Conservation (phyloP, 352 stramenopile genomes). For the Phytophthora quininea region DNA sequence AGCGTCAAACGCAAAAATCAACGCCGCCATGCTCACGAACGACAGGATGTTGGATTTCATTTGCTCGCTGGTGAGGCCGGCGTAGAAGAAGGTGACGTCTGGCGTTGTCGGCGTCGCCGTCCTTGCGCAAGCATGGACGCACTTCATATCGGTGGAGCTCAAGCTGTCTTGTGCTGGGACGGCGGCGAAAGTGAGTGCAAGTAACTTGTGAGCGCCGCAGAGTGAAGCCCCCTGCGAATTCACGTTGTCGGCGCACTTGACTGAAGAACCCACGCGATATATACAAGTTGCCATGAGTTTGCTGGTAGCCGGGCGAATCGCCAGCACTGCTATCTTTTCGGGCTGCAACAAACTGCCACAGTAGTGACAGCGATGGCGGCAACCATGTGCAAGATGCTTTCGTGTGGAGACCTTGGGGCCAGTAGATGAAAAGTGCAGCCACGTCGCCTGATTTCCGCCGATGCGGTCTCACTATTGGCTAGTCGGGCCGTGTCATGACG, state of each 20-base stretch:
- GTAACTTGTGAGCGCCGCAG: too few relatives aligned
- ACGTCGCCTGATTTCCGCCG: too few relatives aligned
- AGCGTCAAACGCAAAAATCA: constrained; percentile 86
- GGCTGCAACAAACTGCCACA: too few relatives aligned
- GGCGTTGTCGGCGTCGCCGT: constrained; percentile 54
- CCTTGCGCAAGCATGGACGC: too few relatives aligned
- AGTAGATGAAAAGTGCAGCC: not conserved
- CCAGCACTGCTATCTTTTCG: not conserved
- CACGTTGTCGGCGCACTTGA: not conserved
- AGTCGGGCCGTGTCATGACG: not conserved
- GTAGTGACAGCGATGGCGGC: too few relatives aligned
- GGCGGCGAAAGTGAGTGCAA: constrained; percentile 28
- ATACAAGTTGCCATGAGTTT: not conserved
- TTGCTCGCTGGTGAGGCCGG: constrained; percentile 65
- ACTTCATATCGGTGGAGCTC: constrained; percentile 22
- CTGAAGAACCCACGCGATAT: not conserved
- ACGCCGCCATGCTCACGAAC: constrained; percentile 73
- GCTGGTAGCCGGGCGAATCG: not conserved
- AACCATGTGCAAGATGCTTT: not conserved
- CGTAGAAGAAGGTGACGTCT: constrained; percentile 82
- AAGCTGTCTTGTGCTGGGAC: constrained; percentile 32
- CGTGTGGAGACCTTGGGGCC: not conserved
- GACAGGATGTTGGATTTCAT: constrained; percentile 87
- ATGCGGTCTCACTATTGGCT: too few relatives aligned
- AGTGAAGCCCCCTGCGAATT: not conserved